phyloP scores from a whole-genome alignment of 2,329 filamentous ascomycete genomes.

The Lanzia echinophila region DNA sequence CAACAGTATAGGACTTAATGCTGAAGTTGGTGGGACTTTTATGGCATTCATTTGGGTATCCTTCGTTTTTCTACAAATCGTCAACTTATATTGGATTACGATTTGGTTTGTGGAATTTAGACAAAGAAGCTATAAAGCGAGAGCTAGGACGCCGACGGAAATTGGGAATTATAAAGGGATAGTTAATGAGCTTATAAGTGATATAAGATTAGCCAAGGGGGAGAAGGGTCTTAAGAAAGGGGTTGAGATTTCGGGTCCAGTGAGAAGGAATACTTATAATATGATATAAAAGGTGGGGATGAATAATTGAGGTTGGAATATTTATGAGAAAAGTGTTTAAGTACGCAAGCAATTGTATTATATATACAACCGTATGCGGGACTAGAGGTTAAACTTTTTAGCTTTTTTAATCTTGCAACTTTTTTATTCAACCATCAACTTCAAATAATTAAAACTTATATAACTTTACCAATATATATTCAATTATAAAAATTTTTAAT shows the following conservation, averaged over 20 bases:
- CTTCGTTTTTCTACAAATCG: not conserved
- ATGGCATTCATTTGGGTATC: not conserved
- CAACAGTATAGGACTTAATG: not conserved
- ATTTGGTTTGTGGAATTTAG: not conserved
- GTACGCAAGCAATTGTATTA: too few relatives aligned
- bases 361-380: too few relatives aligned
- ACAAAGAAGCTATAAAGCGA: not conserved
- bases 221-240: not conserved
- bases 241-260: not conserved
- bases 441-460: too few relatives aligned
- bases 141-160: not conserved
- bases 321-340: too few relatives aligned
- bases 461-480: too few relatives aligned
- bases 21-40: not conserved
- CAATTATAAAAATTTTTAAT: too few relatives aligned
- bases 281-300: too few relatives aligned
- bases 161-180: not conserved
- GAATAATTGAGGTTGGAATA: too few relatives aligned
- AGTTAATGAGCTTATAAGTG: not conserved
- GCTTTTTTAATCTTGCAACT: too few relatives aligned
- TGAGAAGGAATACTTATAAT: not conserved
- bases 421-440: too few relatives aligned
- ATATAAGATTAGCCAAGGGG: not conserved
- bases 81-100: not conserved
- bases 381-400: too few relatives aligned